Conservation (phyloP, 2,329 filamentous ascomycete species). For the Beauveria pseudobassiana region DNA sequence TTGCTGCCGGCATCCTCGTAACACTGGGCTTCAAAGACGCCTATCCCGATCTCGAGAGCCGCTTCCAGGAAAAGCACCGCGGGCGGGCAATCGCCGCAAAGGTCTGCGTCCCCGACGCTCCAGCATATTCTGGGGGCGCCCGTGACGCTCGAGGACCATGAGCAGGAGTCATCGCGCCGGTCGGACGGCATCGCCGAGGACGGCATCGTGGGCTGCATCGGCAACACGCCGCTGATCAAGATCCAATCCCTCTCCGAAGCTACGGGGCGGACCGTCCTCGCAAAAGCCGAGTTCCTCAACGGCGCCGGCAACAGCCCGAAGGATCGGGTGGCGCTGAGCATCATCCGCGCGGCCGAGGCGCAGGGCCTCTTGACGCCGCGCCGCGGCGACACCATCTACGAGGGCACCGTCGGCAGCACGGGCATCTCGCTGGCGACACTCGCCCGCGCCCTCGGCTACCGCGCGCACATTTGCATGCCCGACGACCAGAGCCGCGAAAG, state of each 20-base stretch:
- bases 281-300: slow-evolving; percentile 94
- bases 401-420: slow-evolving; percentile 93
- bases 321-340: slow-evolving; percentile 85
- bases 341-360: slow-evolving; percentile 77
- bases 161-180: slow-evolving; percentile 28
- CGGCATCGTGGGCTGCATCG: slow-evolving; percentile 87
- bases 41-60: slow-evolving; percentile 64
- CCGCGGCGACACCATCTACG: slow-evolving; percentile 90
- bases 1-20: slow-evolving; percentile 67
- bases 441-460: slow-evolving; percentile 80
- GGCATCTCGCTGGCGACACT: slow-evolving; percentile 91
- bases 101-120: slow-evolving; percentile 22
- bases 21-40: slow-evolving; percentile 74
- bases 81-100: slow-evolving; percentile 9
- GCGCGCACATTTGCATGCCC: slow-evolving; percentile 95
- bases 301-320: slow-evolving; percentile 91
- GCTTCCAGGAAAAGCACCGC: slow-evolving; percentile 44
- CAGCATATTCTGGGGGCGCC: slow-evolving; percentile 41
- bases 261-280: slow-evolving; percentile 83
- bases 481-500: slow-evolving; percentile 87
- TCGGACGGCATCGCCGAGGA: slow-evolving; percentile 43
- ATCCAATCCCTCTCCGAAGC: slow-evolving; percentile 80
- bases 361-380: slow-evolving; percentile 67
- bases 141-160: slow-evolving; percentile 50
- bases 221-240: slow-evolving; percentile 81